Percentiles rank a stretch among this genome's conserved stretches.
Evolutionary conservation across 495 filamentous ascomycete species (phyloP).

Genomic region (Neurospora sp.): DNA sequence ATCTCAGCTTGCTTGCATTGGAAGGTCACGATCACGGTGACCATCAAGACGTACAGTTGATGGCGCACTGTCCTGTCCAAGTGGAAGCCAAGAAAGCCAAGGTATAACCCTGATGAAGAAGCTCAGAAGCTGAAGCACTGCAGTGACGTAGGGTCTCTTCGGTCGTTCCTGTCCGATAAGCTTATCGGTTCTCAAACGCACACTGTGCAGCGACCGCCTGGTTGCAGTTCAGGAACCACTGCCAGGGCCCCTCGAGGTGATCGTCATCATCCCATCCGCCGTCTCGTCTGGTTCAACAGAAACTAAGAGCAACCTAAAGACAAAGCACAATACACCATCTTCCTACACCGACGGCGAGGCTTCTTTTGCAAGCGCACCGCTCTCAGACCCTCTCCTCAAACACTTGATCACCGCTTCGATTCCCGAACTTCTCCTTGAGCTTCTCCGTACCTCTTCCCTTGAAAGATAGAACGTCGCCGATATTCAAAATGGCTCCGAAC

Average conservation of each 20-base stretch:
- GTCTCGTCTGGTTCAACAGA: background rate
- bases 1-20: background rate
- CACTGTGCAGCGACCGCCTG: background rate
- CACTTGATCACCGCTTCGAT: background rate
- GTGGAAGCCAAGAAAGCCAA: background rate
- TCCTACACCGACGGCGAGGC: background rate
- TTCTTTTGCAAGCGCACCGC: background rate
- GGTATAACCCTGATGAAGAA: background rate
- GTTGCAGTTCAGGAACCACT: background rate
- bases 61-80: background rate
- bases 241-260: background rate
- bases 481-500: constrained; percentile 6
- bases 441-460: background rate
- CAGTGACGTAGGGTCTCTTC: background rate
- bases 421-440: background rate
- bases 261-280: background rate
- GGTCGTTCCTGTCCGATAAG: background rate
- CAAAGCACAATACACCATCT: background rate
- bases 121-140: background rate
- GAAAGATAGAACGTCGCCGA: background rate
- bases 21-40: background rate
- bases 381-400: background rate
- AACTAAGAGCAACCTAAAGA: background rate
- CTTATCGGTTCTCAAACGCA: background rate
- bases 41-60: background rate